phyloP scores from a whole-genome alignment of 2,329 filamentous ascomycete species.

The Curvularia lunata region DNA sequence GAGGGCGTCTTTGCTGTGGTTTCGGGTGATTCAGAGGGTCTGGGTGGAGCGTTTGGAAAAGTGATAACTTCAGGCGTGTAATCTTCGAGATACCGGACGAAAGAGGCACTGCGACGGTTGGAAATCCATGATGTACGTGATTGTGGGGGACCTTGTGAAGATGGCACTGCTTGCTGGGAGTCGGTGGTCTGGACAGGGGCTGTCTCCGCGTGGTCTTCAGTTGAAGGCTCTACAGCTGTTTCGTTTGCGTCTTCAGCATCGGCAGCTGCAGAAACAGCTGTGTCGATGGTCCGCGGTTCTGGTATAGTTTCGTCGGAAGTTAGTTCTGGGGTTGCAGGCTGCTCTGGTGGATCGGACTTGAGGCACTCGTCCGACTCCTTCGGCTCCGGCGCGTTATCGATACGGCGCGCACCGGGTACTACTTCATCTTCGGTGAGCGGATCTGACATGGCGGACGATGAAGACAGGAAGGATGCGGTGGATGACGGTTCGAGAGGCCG shows the following conservation, averaged over 20 bases:
- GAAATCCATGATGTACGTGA: conserved; percentile 52
- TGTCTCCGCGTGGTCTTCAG: conserved; percentile 33
- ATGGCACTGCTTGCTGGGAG: conserved; percentile 41
- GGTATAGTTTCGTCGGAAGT: conserved; percentile 29
- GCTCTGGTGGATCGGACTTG: conserved; percentile 28
- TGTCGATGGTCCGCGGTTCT: conserved; percentile 21
- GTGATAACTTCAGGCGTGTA: conserved; percentile 40
- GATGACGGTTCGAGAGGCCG: conserved; percentile 66
- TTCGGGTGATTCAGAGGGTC: conserved; percentile 52
- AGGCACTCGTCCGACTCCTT: conserved; percentile 24
- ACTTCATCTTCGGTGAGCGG: conserved; percentile 41
- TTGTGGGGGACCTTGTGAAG: conserved; percentile 41
- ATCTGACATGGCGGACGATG: conserved; percentile 47
- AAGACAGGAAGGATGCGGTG: conserved; percentile 44
- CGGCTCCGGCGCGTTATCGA: conserved; percentile 28
- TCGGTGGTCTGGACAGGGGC: conserved; percentile 35
- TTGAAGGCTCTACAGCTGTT: conserved; percentile 29
- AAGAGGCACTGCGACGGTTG: conserved; percentile 54
- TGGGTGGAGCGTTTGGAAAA: conserved; percentile 34
- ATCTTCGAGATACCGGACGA: conserved; percentile 45
- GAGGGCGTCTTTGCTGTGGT: conserved; percentile 51
- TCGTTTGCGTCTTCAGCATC: conserved; percentile 31
- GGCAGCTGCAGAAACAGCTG: conserved; percentile 11
- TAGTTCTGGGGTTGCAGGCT: conserved; percentile 29
- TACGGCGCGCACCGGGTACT: conserved; percentile 24